phyloP scores from a whole-genome alignment of 208 protist genomes.

The Leishmania braziliensis region DNA sequence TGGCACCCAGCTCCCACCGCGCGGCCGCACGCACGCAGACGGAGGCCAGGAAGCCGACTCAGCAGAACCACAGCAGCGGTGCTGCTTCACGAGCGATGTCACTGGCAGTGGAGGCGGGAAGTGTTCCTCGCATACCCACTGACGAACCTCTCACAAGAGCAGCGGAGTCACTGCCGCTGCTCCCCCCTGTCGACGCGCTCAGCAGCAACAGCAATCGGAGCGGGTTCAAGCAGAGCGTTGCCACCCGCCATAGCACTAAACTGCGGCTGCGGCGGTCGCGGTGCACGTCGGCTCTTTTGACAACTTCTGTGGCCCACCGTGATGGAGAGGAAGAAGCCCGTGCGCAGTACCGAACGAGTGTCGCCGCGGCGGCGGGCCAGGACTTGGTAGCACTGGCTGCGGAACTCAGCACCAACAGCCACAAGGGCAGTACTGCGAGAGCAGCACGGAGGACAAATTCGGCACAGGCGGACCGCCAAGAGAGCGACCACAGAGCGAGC shows the following conservation, averaged over 20 bases:
- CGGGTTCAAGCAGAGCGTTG: neutral
- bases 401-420: neutral
- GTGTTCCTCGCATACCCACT: neutral
- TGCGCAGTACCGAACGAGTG: constrained; percentile 1
- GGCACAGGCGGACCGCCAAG: neutral
- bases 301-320: neutral
- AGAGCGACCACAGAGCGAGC: neutral
- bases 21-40: neutral
- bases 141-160: no score
- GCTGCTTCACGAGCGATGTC: neutral
- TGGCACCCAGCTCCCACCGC: neutral
- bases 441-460: neutral
- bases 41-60: neutral
- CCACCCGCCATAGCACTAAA: neutral
- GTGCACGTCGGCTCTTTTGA: neutral
- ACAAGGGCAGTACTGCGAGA: no score
- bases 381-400: neutral
- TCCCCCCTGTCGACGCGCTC: neutral
- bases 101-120: neutral
- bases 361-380: neutral
- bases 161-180: neutral
- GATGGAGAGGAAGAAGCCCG: neutral
- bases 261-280: neutral
- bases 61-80: neutral
- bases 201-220: neutral